Evolutionary conservation across 106 monocot species (phyloP).

Genomic region (Agapanthus africanus): DNA sequence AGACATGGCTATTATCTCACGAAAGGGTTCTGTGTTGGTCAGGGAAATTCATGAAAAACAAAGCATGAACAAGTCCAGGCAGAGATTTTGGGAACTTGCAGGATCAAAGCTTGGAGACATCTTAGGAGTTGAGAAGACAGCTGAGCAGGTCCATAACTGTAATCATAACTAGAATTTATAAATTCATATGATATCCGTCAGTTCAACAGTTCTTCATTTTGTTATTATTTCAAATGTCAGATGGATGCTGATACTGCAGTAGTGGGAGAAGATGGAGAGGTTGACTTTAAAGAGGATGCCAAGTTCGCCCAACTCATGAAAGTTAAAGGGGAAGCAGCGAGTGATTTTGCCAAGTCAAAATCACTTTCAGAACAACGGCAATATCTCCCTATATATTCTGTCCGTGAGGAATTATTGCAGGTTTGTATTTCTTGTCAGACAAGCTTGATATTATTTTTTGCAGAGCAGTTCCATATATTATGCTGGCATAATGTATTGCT

Average conservation of each 20-base stretch:
- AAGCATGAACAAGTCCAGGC: slow-evolving; percentile 92
- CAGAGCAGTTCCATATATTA: neutral
- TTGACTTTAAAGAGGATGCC: slow-evolving; percentile 80
- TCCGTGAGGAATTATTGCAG: slow-evolving; percentile 83
- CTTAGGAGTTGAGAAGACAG: slow-evolving; percentile 86
- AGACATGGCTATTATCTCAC: slow-evolving; percentile 96
- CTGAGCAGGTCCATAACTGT: slow-evolving; percentile 59
- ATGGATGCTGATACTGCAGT: slow-evolving; percentile 89
- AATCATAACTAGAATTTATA: neutral
- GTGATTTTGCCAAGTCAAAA: slow-evolving; percentile 88
- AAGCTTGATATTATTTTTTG: neutral
- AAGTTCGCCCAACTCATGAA: slow-evolving; percentile 85
- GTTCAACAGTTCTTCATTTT: neutral
- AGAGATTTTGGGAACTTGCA: slow-evolving; percentile 94
- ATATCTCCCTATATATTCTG: slow-evolving; percentile 87
- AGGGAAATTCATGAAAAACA: slow-evolving; percentile 95
- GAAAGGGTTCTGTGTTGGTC: slow-evolving; percentile 85
- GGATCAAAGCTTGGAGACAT: slow-evolving; percentile 97
- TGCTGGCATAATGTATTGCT: neutral
- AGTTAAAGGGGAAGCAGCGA: slow-evolving; percentile 74
- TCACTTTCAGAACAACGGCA: slow-evolving; percentile 75
- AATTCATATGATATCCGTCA: neutral
- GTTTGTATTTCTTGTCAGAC: slow-evolving; percentile 25
- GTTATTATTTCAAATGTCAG: slow-evolving; percentile 28
- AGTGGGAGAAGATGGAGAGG: slow-evolving; percentile 78